phyloP scores from a whole-genome alignment of 176 grass and related monocot genomes.

The Avena insularis region DNA sequence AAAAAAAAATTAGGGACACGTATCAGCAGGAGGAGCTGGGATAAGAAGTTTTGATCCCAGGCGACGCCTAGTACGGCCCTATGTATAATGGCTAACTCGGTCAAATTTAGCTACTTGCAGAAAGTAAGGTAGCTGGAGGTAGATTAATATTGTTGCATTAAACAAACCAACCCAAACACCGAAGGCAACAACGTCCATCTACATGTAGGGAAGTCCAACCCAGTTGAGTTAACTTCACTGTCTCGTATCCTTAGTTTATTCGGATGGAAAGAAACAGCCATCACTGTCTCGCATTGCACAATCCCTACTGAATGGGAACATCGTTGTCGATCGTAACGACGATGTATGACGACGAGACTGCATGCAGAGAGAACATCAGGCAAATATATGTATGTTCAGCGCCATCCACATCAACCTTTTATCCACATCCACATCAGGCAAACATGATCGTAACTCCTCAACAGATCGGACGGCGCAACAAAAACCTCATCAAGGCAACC shows the following conservation, averaged over 20 bases:
- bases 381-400: neutral
- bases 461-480: conserved; percentile 29
- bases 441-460: neutral
- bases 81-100: too few species aligned
- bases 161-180: conserved; percentile 42
- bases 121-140: conserved; percentile 16
- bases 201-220: neutral
- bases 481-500: conserved; percentile 28
- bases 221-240: neutral
- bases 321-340: neutral
- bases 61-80: too few species aligned
- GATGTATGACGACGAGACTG: conserved; percentile 11
- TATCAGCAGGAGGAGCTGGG: too few species aligned
- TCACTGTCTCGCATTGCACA: conserved; percentile 26
- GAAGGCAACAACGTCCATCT: neutral
- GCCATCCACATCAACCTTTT: conserved; percentile 41
- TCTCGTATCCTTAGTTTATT: neutral
- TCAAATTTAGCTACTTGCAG: too few species aligned
- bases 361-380: neutral
- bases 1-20: too few species aligned
- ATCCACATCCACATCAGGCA: neutral
- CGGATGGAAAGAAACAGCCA: neutral
- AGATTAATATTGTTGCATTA: conserved; percentile 46
- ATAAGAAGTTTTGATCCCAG: too few species aligned
- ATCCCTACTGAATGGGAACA: neutral